Conservation (phyloP, 768 basidiomycete genomes). For the Naganishia kalamii region DNA sequence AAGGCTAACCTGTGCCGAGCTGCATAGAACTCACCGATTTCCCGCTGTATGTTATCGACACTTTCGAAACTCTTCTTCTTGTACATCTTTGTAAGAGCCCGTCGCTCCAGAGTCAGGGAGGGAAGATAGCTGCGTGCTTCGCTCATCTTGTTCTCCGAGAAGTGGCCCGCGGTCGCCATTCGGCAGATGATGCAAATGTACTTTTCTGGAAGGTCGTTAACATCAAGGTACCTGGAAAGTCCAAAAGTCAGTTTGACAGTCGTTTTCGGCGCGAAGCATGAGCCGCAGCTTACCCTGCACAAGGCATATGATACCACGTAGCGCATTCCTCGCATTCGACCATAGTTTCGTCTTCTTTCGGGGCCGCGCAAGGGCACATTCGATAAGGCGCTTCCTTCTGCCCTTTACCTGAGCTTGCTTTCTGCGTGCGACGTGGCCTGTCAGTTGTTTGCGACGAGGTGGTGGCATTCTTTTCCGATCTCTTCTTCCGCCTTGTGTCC, state of each 20-base stretch:
- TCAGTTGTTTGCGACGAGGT: background rate
- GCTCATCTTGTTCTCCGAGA: background rate
- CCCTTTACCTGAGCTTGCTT: background rate
- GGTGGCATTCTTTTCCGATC: background rate
- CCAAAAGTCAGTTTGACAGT: background rate
- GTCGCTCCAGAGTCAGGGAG: slow-evolving; percentile 12
- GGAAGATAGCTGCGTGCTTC: slow-evolving; percentile 6
- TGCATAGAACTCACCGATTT: slow-evolving; percentile 9
- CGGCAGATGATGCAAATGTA: slow-evolving; percentile 15
- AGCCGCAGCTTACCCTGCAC: slow-evolving; percentile 16
- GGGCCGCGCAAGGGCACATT: slow-evolving; percentile 18
- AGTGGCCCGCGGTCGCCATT: slow-evolving; percentile 6
- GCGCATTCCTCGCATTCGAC: slow-evolving; percentile 20
- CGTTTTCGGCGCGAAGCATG: background rate
- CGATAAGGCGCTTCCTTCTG: background rate
- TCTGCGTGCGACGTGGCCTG: background rate
- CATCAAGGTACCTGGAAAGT: background rate
- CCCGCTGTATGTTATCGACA: background rate
- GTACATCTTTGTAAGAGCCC: slow-evolving; percentile 15
- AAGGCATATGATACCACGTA: slow-evolving; percentile 19
- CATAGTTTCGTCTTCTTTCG: slow-evolving; percentile 15
- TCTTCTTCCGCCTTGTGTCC: background rate
- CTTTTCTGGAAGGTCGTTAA: slow-evolving; percentile 6
- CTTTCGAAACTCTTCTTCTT: slow-evolving; percentile 5
- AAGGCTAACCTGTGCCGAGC: too few relatives aligned